Conservation (phyloP, 805 yeast genomes). For the Vanderwaltozyma tropicalis region DNA sequence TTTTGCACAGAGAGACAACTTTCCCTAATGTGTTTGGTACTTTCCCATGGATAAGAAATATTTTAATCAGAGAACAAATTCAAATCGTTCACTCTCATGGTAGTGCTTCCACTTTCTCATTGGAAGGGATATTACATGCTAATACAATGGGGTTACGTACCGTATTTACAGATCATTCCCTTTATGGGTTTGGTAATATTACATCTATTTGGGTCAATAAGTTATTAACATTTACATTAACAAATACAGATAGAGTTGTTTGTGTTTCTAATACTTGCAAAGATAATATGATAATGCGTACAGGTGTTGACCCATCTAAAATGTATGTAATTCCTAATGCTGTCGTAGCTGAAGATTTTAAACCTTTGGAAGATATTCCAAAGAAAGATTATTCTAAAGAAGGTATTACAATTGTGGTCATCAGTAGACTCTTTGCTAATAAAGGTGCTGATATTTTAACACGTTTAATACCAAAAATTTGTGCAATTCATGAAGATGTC, state of each 20-base stretch:
- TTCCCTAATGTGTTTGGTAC: slow-evolving; percentile 84
- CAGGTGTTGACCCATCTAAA: slow-evolving; percentile 61
- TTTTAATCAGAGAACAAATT: slow-evolving; percentile 73
- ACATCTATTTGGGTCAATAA: slow-evolving; percentile 81
- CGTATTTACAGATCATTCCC: slow-evolving; percentile 90
- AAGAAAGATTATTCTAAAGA: slow-evolving; percentile 5
- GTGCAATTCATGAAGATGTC: slow-evolving; percentile 50
- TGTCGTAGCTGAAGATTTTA: slow-evolving; percentile 72
- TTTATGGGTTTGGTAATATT: slow-evolving; percentile 86
- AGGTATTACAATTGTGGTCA: slow-evolving; percentile 77
- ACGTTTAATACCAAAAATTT: slow-evolving; percentile 76
- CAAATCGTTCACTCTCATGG: slow-evolving; percentile 95
- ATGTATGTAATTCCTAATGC: slow-evolving; percentile 96
- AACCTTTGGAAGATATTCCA: slow-evolving; percentile 28
- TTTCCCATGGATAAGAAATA: slow-evolving; percentile 77
- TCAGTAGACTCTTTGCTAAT: slow-evolving; percentile 86
- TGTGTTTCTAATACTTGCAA: slow-evolving; percentile 95
- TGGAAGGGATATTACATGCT: slow-evolving; percentile 86
- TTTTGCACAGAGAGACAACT: slow-evolving; percentile 73
- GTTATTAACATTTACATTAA: slow-evolving; percentile 66
- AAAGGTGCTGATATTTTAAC: slow-evolving; percentile 88
- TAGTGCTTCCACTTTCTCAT: slow-evolving; percentile 73
- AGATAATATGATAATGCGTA: slow-evolving; percentile 87
- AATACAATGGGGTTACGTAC: slow-evolving; percentile 87
- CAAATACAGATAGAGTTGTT: slow-evolving; percentile 86